These are phyloP conservation scores for Alternaria tenuissima DNA, from an alignment of 2,329 filamentous ascomycete genomes.

Conservation along the genomic window DNA sequence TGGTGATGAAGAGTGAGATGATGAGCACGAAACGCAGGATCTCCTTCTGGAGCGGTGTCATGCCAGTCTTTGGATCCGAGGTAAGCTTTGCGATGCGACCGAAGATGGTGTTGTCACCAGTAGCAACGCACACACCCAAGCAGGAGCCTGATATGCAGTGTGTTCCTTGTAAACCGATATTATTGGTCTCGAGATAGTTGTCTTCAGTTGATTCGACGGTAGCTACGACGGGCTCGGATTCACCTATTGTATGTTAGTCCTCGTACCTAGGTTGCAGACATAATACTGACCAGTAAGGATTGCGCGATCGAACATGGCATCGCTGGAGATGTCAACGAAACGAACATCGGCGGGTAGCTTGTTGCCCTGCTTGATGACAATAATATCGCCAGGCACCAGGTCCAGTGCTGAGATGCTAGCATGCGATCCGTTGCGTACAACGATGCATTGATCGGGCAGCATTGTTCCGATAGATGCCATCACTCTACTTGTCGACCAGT, in stretches of 20 bases:
- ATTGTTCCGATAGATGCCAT: conserved; percentile 83
- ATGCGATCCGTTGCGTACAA: conserved; percentile 67
- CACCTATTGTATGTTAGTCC: conserved; percentile 56
- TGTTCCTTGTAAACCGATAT: conserved; percentile 80
- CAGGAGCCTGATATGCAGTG: conserved; percentile 76
- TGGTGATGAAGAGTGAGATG: conserved; percentile 72
- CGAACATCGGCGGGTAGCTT: conserved; percentile 78
- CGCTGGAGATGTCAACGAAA: conserved; percentile 72
- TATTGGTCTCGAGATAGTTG: conserved; percentile 79
- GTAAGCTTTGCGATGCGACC: conserved; percentile 78
- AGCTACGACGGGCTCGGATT: conserved; percentile 70
- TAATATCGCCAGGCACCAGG: conserved; percentile 75
- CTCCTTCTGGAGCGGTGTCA: conserved; percentile 76
- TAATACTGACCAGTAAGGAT: conserved; percentile 68
- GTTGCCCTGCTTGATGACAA: conserved; percentile 74
- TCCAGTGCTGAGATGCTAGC: conserved; percentile 62
- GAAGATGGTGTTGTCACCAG: conserved; percentile 77
- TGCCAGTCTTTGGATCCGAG: conserved; percentile 70
- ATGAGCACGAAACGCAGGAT: conserved; percentile 76
- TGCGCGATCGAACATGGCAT: conserved; percentile 76
- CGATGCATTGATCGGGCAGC: conserved; percentile 76
- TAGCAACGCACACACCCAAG: conserved; percentile 73
- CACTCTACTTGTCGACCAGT: conserved; percentile 78
- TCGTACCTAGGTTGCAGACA: background rate
- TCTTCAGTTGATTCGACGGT: conserved; percentile 69